phyloP scores from a whole-genome alignment of 768 basidiomycete species.

The Tricholoma sp. region DNA sequence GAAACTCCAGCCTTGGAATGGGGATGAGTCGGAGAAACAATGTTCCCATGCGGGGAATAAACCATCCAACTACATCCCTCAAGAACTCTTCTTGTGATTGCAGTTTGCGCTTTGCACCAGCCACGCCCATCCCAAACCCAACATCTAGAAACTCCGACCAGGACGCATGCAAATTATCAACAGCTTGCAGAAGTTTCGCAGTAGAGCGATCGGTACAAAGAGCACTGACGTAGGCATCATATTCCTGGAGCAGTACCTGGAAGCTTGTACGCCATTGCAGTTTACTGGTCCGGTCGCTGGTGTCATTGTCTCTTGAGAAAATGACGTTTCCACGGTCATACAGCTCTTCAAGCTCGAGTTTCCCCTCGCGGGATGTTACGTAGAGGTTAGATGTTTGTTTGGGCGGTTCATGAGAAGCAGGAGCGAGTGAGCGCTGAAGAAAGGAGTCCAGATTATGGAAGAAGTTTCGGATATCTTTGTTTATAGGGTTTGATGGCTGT shows the following conservation, averaged over 20 bases:
- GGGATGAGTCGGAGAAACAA: slow-evolving; percentile 25
- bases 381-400: slow-evolving; percentile 11
- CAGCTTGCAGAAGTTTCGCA: slow-evolving; percentile 10
- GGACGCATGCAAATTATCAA: slow-evolving; percentile 11
- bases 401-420: neutral
- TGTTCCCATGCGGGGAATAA: slow-evolving; percentile 25
- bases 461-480: slow-evolving; percentile 15
- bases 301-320: slow-evolving; percentile 2
- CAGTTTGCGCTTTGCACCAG: slow-evolving; percentile 4
- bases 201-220: slow-evolving; percentile 18
- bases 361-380: slow-evolving; percentile 17
- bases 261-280: slow-evolving; percentile 15
- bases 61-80: slow-evolving; percentile 28
- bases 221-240: slow-evolving; percentile 13
- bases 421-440: slow-evolving; percentile 17
- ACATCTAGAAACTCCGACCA: slow-evolving; percentile 9
- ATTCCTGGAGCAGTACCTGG: slow-evolving; percentile 10
- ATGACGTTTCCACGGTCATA: slow-evolving; percentile 19
- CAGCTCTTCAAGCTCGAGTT: slow-evolving; percentile 16
- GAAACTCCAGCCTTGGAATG: slow-evolving; percentile 34
- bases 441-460: slow-evolving; percentile 15
- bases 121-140: slow-evolving; percentile 4
- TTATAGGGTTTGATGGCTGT: neutral
- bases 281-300: slow-evolving; percentile 1
- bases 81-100: slow-evolving; percentile 13